Base-by-base conservation (phyloP, 2,329 filamentous ascomycete species). In the Stagonosporopsis vannaccii region DNA sequence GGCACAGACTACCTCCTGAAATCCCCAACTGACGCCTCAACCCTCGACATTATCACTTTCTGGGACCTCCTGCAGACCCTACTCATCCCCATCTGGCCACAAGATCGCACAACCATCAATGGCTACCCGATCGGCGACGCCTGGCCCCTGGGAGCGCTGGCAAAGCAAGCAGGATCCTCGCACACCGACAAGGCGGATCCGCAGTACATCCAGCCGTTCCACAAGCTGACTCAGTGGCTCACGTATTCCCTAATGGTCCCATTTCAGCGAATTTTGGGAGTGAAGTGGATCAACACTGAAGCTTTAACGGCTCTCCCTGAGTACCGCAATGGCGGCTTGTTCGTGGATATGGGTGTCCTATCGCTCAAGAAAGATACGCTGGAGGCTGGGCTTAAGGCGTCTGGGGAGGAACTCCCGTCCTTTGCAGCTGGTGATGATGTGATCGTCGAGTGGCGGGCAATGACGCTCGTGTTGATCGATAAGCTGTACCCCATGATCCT, bases 191-290 rank as follows among this genome's bases (percentile, higher is more conserved):
- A 54, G 17, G 55, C 39, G 22, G 81, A 84, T 0, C 90, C 88
- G 87, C 89, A 92, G 71, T 86, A 81, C 60, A 92, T 95, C 62
- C 85, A 93, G n/a, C 92, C 92, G 0, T 96, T 97, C 80, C 92
- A 97, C 80, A 97, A 73, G 37, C 84, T 96, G 32, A 96, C 92
- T 0, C 92, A 97, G 76, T 97, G 93, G 93, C 87, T 97, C 52
- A 91, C 90, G 45, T 97, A 97, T 78, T 96, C 92, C 2, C 84
- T 97, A 52, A 96, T 96, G 90, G 89, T 92, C 22, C 92, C 92
- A 0, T 96, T 97, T 89, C 86, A 88, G 52, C 90, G 87, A 62
- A 77, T 96, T 20, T 86, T 96, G 67, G 85, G 89, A 54, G 87
- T 96, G 56, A 87, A 92, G 63, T 95, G 95, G 74, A 87, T 89